phyloP scores from a whole-genome alignment of 2,329 filamentous ascomycete genomes.

The Drechslerella dactyloides region DNA sequence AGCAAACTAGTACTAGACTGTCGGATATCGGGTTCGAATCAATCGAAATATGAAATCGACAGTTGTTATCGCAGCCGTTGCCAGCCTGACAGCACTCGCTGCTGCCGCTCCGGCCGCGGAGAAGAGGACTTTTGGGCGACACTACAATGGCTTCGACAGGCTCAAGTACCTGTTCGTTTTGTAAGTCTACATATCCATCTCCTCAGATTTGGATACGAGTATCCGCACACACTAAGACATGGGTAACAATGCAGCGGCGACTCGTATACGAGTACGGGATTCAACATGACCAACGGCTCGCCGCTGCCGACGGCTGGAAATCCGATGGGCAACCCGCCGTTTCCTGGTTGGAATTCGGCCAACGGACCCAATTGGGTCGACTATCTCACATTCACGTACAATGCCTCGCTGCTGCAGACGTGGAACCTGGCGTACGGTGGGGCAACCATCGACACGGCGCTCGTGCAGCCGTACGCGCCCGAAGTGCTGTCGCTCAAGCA shows the following conservation, averaged over 20 bases:
- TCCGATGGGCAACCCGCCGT: constrained; percentile 59
- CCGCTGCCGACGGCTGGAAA: constrained; percentile 57
- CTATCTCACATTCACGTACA: constrained; percentile 61
- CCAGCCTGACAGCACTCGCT: constrained; percentile 37
- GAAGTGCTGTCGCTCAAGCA: constrained; percentile 58
- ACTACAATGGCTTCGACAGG: constrained; percentile 52
- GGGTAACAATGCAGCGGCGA: constrained; percentile 57
- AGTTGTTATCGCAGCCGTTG: constrained; percentile 35
- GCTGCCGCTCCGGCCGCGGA: constrained; percentile 28
- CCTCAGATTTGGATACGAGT: background rate
- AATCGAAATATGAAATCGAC: constrained; percentile 34
- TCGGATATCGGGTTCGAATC: constrained; percentile 7
- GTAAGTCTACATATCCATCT: constrained; percentile 37
- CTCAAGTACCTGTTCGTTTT: constrained; percentile 54
- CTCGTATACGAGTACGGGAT: constrained; percentile 59
- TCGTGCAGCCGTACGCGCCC: constrained; percentile 58
- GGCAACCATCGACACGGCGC: constrained; percentile 58
- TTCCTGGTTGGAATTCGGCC: constrained; percentile 58
- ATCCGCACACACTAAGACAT: constrained; percentile 1
- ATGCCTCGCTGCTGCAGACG: constrained; percentile 60
- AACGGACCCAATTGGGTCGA: constrained; percentile 67
- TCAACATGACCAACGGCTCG: constrained; percentile 56
- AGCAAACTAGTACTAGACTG: constrained; percentile 1
- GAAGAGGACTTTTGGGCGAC: constrained; percentile 42
- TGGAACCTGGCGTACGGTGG: constrained; percentile 64